Base-by-base conservation (phyloP, 2,329 filamentous ascomycete genomes). In the Trichoderma sp. region DNA sequence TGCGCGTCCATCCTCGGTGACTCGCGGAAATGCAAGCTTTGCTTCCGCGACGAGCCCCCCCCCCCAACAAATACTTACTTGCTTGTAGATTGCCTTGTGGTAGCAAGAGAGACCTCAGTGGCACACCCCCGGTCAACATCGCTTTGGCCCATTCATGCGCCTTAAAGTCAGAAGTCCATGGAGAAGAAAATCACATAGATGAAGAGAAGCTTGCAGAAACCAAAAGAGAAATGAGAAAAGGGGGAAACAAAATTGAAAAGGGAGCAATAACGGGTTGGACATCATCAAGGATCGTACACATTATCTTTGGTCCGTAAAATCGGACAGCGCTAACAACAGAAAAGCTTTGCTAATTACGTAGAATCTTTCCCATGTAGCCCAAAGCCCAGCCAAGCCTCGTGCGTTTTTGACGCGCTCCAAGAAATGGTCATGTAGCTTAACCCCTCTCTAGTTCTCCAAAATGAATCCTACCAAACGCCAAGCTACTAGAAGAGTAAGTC, bases 381-480 rank as follows among this genome's bases (percentile, higher is more conserved):
- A 56, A 62, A 63, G 57, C 58, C 49, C 35, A 49, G 27, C 63
- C 63, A 29, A 37, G 63, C 27, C 53, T 24, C n/a, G 63, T 40
- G 63, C 29, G 37, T 29, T 55, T 66, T 40, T 40, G 53, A 58
- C 37, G 53, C 53, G 63, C 53, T 49, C 53, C 53, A 58, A 58
- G 58, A 49, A 58, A 47, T 31, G 63, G 14, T 49, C 24, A 49
- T 35, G 63, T 16, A 35, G 63, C n/a, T 66, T 47, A n/a, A n/a
- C 61, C 68, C 53, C n/a, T 52, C 21, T 43, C 43, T 27, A 35
- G 53, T 52, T 62, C 55, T 56, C 56, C 62, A 63, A 59, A 33
- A 33, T 29, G 40, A 60, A 68, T 61, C 68, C 68, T 53, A 66
- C 68, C 68, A 70, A 65, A 70, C 68, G 68, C 68, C 68, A 57